Conservation (phyloP, 1,284 basidiomycete genomes). For the Vanrija humicola region DNA sequence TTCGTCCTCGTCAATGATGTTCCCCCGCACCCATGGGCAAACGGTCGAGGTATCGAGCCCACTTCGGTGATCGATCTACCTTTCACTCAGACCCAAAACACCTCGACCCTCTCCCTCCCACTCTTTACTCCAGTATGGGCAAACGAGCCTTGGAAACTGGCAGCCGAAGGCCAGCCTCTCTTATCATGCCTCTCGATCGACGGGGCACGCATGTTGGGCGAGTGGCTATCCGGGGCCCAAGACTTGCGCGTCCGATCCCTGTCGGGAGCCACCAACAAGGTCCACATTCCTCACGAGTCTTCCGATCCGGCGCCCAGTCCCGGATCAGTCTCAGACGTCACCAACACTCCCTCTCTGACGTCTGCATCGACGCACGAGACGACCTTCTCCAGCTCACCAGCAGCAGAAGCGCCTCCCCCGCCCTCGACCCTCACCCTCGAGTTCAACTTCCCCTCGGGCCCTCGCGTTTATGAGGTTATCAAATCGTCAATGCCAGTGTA, state of each 20-base stretch:
- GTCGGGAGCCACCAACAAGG: not conserved
- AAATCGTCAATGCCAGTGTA: slow-evolving; percentile 31
- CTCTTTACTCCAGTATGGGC: slow-evolving; percentile 32
- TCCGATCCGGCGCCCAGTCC: no score
- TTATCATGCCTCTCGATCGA: slow-evolving; percentile 32
- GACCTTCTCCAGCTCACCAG: not conserved
- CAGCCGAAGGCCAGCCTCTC: slow-evolving; percentile 20
- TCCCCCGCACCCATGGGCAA: slow-evolving; percentile 9
- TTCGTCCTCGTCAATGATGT: slow-evolving; percentile 35
- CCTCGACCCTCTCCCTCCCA: not conserved
- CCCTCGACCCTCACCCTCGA: slow-evolving; percentile 28
- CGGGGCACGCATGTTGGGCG: slow-evolving; percentile 27
- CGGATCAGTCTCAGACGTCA: no score
- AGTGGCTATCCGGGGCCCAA: slow-evolving; percentile 29
- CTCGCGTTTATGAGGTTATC: slow-evolving; percentile 28
- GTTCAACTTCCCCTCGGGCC: slow-evolving; percentile 18
- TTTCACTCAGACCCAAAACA: not conserved
- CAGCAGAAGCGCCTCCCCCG: slow-evolving; percentile 7
- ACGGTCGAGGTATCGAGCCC: not conserved
- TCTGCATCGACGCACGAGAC: not conserved
- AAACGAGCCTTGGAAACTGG: slow-evolving; percentile 30
- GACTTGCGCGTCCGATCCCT: not conserved
- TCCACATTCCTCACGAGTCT: no score
- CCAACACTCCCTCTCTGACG: no score
- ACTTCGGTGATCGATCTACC: not conserved